A percentile compares a stretch with the other conserved stretches of the same genome.
These are phyloP conservation scores for Colletotrichum sp. DNA, from an alignment of 2,329 filamentous ascomycete species.

Conservation along the genomic window DNA sequence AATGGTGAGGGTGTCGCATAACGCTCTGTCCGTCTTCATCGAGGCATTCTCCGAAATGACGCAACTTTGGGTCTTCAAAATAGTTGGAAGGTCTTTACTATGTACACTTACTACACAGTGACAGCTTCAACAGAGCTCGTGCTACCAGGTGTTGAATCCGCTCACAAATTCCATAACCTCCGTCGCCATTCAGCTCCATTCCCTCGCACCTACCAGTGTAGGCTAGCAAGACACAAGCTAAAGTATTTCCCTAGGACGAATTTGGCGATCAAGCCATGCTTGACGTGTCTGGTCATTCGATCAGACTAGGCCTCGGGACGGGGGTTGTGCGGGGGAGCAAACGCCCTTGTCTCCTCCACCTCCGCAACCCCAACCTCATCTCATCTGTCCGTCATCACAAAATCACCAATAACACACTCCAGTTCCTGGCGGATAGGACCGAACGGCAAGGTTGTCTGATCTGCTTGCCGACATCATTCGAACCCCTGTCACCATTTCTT, in stretches of 20 bases:
- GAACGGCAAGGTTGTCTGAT: slow-evolving; percentile 13
- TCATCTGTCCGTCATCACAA: not conserved
- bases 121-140: not conserved
- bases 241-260: not conserved
- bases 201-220: not conserved
- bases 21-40: not conserved
- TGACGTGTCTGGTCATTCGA: slow-evolving; percentile 12
- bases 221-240: not conserved
- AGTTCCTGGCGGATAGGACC: slow-evolving; percentile 12
- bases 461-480: slow-evolving; percentile 9
- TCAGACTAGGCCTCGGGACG: slow-evolving; percentile 1
- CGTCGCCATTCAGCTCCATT: not conserved
- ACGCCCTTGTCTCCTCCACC: not conserved
- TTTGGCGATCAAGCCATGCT: not conserved
- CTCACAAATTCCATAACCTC: not conserved
- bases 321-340: slow-evolving; percentile 13
- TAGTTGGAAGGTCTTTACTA: not conserved
- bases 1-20: not conserved
- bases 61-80: not conserved
- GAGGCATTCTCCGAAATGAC: not conserved
- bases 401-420: slow-evolving; percentile 7
- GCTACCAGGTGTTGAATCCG: not conserved
- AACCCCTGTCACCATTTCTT: slow-evolving; percentile 3
- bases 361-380: not conserved
- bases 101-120: not conserved